phyloP scores from a whole-genome alignment of 495 filamentous ascomycete species.

The Symbiotaphrina buchneri region DNA sequence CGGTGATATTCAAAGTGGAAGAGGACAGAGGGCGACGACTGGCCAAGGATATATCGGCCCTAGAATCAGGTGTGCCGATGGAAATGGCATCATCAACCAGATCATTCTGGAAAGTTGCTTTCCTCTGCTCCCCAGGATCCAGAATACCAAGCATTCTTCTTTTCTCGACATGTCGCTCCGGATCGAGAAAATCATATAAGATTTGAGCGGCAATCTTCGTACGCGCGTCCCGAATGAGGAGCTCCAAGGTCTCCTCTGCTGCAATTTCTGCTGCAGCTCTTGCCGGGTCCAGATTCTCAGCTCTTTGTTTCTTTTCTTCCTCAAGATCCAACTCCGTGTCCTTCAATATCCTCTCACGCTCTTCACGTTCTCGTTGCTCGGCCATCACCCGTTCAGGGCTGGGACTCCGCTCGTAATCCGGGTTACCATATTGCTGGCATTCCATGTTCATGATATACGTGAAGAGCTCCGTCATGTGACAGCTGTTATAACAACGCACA shows the following conservation, averaged over 20 bases:
- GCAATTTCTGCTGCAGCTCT: slow-evolving; percentile 55
- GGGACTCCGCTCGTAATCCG: slow-evolving; percentile 38
- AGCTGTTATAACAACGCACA: slow-evolving; percentile 46
- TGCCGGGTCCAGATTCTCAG: slow-evolving; percentile 69
- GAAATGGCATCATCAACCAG: slow-evolving; percentile 29
- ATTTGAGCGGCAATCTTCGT: slow-evolving; percentile 59
- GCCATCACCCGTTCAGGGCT: slow-evolving; percentile 24
- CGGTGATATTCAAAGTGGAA: slow-evolving; percentile 30
- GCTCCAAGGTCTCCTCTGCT: slow-evolving; percentile 58
- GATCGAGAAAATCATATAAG: slow-evolving; percentile 71
- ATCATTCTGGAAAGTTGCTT: slow-evolving; percentile 22
- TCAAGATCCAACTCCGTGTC: slow-evolving; percentile 61
- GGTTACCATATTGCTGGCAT: slow-evolving; percentile 46
- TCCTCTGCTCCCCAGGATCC: slow-evolving; percentile 33
- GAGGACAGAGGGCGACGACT: slow-evolving; percentile 16
- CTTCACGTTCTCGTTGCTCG: slow-evolving; percentile 30
- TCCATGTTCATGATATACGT: slow-evolving; percentile 89
- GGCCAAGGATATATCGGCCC: slow-evolving; percentile 23
- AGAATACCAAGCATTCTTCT: slow-evolving; percentile 55
- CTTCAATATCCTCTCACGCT: slow-evolving; percentile 30
- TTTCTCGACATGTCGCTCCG: slow-evolving; percentile 50
- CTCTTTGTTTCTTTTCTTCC: slow-evolving; percentile 67
- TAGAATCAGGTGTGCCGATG: slow-evolving; percentile 44
- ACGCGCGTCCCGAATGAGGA: slow-evolving; percentile 67
- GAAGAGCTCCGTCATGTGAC: slow-evolving; percentile 60